Base-by-base conservation (phyloP, 2,329 filamentous ascomycete species). In the Trichoderma sp. region DNA sequence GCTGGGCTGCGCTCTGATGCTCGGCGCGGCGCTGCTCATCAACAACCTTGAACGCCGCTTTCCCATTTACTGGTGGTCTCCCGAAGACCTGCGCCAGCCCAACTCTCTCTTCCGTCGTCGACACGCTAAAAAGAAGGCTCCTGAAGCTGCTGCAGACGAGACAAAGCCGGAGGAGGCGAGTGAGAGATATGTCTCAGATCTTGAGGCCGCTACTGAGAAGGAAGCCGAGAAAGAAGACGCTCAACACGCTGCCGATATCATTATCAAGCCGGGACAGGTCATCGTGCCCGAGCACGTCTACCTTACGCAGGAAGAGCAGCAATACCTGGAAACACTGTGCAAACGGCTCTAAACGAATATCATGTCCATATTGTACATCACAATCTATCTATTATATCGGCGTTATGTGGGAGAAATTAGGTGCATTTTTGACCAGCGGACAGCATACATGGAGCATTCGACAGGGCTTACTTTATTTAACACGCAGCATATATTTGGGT, bases 11-110 rank as follows among this genome's bases (percentile, higher is more conserved):
- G 75, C 77, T 0, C 76, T 93, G 59, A 91, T 93, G 86, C 79
- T 91, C 34, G 79, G 73, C 1, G 84, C 87, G 1, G 90, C 90
- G 0, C 79, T 92, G 60, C 34, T 92, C 6, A 73, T 92, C 69
- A 92, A 93, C 74, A 94, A 94, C 71, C 79, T 92, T 2, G 86
- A 90, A 75, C 82, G 89, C 10, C 82, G 83, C 21, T 93, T 87
- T 71, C 91, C 91, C 0, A 71, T 86, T 2, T 93, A 91, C 76
- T 94, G 91, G 91, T 92, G 88, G 88, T 86, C 86, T 1, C 81
- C 85, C 0, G 76, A 77, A 21, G 73, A 79, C 6, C 49, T 79
- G 64, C 55, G 70, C 18, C 68, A 59, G 16, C 24, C n/a, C 24
- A 59, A 49, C 37, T 68, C 69, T 26, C 49, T 69, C 14, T 59